phyloP scores from a whole-genome alignment of 306 rosid species.

The Castanospermum australe region DNA sequence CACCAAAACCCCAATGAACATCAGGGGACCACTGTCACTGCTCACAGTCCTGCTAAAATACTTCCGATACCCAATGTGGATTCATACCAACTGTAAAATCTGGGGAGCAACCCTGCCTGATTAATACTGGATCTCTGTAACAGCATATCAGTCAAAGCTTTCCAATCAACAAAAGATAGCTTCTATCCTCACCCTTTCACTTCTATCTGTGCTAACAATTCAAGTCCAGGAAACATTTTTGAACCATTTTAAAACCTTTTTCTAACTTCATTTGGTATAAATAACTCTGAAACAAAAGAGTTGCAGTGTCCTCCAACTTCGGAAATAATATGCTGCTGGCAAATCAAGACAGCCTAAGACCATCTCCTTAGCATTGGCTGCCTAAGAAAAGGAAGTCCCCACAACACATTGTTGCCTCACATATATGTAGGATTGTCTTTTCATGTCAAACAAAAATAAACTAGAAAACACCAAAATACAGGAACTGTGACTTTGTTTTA shows the following conservation, averaged over 20 bases:
- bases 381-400: background rate
- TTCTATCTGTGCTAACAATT: background rate
- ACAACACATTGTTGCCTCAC: background rate
- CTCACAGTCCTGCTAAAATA: background rate
- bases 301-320: constrained; percentile 4
- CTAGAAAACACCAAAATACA: constrained; percentile 6
- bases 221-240: background rate
- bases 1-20: constrained; percentile 1
- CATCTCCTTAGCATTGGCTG: background rate
- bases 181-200: background rate
- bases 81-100: background rate
- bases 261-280: background rate
- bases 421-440: background rate
- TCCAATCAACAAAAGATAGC: background rate
- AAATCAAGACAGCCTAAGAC: background rate
- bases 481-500: background rate
- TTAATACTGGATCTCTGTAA: background rate
- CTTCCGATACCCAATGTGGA: background rate
- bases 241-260: background rate
- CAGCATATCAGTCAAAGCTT: background rate
- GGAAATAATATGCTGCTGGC: background rate
- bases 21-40: background rate
- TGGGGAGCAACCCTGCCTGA: background rate
- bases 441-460: constrained; percentile 3
- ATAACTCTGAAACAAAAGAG: background rate